Conservation (phyloP, 176 grass and related monocot species). For the Oryza glaberrima region DNA sequence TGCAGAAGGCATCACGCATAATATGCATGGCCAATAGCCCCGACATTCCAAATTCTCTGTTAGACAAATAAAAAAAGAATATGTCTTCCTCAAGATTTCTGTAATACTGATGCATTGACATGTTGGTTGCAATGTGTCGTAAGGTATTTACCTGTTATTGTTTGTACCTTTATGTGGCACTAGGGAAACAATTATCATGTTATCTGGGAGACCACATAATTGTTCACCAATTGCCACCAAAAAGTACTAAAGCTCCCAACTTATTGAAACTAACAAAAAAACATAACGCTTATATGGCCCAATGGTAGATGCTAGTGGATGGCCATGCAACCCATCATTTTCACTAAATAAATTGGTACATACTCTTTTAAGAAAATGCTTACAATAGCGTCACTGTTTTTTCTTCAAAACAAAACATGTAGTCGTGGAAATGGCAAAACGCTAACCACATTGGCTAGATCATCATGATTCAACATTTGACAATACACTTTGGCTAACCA, state of each 20-base stretch:
- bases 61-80: not conserved
- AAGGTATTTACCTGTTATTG: not conserved
- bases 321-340: conserved; percentile 6
- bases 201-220: conserved; percentile 10
- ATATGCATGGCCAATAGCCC: not conserved
- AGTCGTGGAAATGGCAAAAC: not conserved
- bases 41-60: not conserved
- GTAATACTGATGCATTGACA: not conserved
- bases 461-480: not conserved
- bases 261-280: conserved; percentile 28
- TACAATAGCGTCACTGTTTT: not conserved
- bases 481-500: not conserved
- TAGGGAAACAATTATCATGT: conserved; percentile 36
- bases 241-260: conserved; percentile 17
- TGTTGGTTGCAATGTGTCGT: not conserved
- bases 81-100: not conserved
- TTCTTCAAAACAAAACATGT: conserved; percentile 20
- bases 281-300: not conserved
- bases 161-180: conserved; percentile 23
- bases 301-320: conserved; percentile 21
- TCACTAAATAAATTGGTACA: conserved; percentile 17
- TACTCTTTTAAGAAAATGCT: not conserved
- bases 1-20: not conserved
- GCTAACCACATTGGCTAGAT: not conserved
- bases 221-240: conserved; percentile 25